Evolutionary conservation across 805 yeast genomes (phyloP), one percentile per base, ranked within the genome.

Genomic region (Candida incommunis): DNA sequence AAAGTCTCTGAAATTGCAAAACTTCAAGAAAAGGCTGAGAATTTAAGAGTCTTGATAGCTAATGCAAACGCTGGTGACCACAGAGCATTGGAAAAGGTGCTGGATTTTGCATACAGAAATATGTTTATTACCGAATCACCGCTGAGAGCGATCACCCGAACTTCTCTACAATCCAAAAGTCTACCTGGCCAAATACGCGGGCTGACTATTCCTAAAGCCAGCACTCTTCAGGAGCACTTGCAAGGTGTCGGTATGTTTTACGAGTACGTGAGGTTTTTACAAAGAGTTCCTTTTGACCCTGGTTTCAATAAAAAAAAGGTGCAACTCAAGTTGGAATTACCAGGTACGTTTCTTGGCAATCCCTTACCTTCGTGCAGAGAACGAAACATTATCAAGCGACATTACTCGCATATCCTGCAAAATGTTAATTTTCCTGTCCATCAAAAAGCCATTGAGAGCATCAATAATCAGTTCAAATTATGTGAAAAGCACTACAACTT

Each of bases 361-460:
- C 49, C 46, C 1, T 34, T 52, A 26, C 52, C 54, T 3, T n/a
- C 29, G 21, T 22, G 23, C 20, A 34, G 55, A 23, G 47, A 42
- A 23, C 35, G 41, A 22, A 52, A 52, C 26, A 11, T 23, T 4
- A 21, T 53, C n/a, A 20, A 23, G 21, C 47, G 43, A 43, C 22
- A 43, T n/a, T 52, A 49, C 43, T 18, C 21, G 15, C 24, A 31
- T 9, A 20, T 51, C 27, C 40, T 49, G 25, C 26, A 35, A 1
- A 46, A 47, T 41, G 46, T 34, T 21, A 37, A 41, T 9, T 41
- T 26, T 18, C 57, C 57, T 2, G 48, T 50, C 9, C 53, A 53
- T 24, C 46, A 46, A 2, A 27, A 42, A 2, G 47, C 44, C 9
- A 27, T 51, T 16, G 37, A 37, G n/a, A 48, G 50, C 29, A 35